phyloP scores from a whole-genome alignment of 2,329 filamentous ascomycete species.

The Eutypa lata region DNA sequence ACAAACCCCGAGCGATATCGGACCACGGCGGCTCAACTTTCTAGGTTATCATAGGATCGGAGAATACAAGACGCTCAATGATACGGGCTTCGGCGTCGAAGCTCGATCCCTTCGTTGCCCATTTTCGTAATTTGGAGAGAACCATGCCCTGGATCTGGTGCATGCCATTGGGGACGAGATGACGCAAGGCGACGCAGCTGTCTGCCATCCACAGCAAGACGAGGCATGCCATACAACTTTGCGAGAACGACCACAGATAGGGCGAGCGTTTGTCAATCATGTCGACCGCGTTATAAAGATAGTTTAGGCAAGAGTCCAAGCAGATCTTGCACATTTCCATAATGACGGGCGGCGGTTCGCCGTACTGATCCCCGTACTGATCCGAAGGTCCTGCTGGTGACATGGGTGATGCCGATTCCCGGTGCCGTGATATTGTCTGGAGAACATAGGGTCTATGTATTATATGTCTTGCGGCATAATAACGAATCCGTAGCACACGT shows the following conservation, averaged over 20 bases:
- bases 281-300: constrained; percentile 32
- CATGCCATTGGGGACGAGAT: constrained; percentile 26
- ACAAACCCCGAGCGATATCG: background rate
- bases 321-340: constrained; percentile 33
- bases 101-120: constrained; percentile 31
- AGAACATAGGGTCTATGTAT: constrained; percentile 61
- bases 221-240: constrained; percentile 32
- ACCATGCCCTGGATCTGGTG: constrained; percentile 25
- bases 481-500: constrained; percentile 66
- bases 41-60: constrained; percentile 16
- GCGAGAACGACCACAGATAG: constrained; percentile 35
- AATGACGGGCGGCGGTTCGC: constrained; percentile 23
- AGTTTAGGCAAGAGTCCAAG: constrained; percentile 32
- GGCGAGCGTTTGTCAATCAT: constrained; percentile 34
- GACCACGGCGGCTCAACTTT: background rate
- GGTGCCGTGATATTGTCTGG: constrained; percentile 21
- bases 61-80: constrained; percentile 21
- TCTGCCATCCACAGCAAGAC: constrained; percentile 31
- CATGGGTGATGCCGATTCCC: constrained; percentile 16
- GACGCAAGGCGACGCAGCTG: constrained; percentile 23
- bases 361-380: constrained; percentile 18
- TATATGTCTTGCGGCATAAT: constrained; percentile 68
- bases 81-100: constrained; percentile 27
- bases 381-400: constrained; percentile 16
- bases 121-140: constrained; percentile 25